Evolutionary conservation across 805 yeast genomes (phyloP), one percentile per base, ranked within the genome.

Genomic region (Lipomyces oligophaga): DNA sequence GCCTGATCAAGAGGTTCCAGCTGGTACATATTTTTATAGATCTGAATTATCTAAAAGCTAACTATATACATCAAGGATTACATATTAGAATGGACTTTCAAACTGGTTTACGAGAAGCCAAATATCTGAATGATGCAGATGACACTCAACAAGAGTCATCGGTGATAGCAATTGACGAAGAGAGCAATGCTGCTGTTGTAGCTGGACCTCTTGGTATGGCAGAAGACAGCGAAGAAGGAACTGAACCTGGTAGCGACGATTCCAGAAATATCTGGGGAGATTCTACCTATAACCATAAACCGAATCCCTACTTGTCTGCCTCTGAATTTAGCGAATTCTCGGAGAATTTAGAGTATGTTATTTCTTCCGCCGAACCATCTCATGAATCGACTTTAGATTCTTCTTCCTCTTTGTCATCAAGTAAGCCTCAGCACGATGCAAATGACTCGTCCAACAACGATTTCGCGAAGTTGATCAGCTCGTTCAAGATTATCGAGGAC

Each of bases 1-100:
- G 55, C 81, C 76, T 38, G 87, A 81, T n/a, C 96, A 86, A 59
- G 72, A 75, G 5, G 72, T 89, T 3, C 95, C 96, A 0, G 77
- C 76, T 5, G 57, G 58, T 52, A 43, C 10, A 49, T 33, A n/a
- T 21, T 24, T 24, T n/a, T 13, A 5, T 15, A 13, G 8, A 13
- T 15, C 13, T 6, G 15, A 5, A 7, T 27, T 5, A 37, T 15
- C 7, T 18, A 11, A 4, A 20, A 18, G 15, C 5, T 21, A 20
- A 16, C 5, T 19, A 11, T 16, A 28, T 16, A 26, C 10, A 16
- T 30, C 10, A 25, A 52, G 97, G 97, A 0, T 65, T 85, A 27
- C 89, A 85, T 63, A 78, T 88, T 10, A 72, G 85, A 54, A 58
- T 89, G 56, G 81, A 86, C 62, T 66, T 88, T 47, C 85, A 81